Base-by-base conservation (phyloP, 345 rosid genomes). In the Excoecaria agallocha region DNA sequence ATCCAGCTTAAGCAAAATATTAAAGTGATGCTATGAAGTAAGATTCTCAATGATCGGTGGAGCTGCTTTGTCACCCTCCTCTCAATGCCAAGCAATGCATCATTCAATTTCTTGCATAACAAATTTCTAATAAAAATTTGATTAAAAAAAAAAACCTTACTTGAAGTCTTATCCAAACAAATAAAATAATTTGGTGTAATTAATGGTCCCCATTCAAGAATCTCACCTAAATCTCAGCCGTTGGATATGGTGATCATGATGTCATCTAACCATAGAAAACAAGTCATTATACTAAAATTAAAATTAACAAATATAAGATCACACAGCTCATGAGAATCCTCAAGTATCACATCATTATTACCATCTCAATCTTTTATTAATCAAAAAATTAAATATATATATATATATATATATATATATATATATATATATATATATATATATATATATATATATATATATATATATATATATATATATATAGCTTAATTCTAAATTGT, bases 181-280 rank as follows among this genome's bases (percentile, higher is more conserved):
- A 43, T 37, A 64, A 11, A 45, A 41, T 25, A 22, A 38, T 39
- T 58, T 12, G 37, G 45, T 39, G 19, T 38, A 35, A 59, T 45
- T 54, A 49, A 58, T 67, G 71, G 65, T 61, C 55, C 66, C 41
- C 10, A 68, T 35, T 10, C 4, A 45, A 10, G 55, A 16, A 62
- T 73, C 74, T 65, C 69, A 46, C 69, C 70, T 35, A 15, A 35
- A 25, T 62, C 45, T 57, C 60, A 57, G 84, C 82, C 82, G 61
- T 46, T 17, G 15, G 59, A 70, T 67, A 69, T 48, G 76, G 79
- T 12, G 35, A 19, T 76, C 30, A 66, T 82, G 79, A 76, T 75
- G 83, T 86, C 92, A 86, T 74, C 75, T 58, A 68, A 74, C 82
- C 76, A 30, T 76, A 74, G 57, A 67, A 76, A 85, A 67, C 51